A percentile compares a stretch with the other conserved stretches of the same genome.
Conservation (phyloP, 2,329 filamentous ascomycete species). For the Neocucurbitaria cava region DNA sequence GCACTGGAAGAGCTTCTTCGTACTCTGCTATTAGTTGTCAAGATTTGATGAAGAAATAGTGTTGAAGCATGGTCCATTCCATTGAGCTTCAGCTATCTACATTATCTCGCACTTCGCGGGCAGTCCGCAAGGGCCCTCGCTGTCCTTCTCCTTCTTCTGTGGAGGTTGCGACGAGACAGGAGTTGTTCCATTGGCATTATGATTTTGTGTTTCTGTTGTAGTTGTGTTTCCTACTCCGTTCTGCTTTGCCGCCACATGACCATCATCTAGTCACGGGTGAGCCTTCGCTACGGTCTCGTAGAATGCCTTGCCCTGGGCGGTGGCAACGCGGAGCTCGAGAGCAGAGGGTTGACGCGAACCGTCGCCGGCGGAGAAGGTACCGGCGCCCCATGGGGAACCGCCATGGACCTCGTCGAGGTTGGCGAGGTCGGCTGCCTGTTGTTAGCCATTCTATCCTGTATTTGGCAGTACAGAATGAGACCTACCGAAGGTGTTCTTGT, state of each 20-base stretch:
- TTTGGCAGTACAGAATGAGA: neutral
- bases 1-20: too few species aligned
- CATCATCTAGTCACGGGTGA: constrained; percentile 78
- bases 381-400: constrained; percentile 90
- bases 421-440: constrained; percentile 59
- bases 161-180: constrained; percentile 29
- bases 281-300: constrained; percentile 78
- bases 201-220: neutral
- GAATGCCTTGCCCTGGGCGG: constrained; percentile 84
- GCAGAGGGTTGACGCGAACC: constrained; percentile 81
- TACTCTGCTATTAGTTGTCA: too few species aligned
- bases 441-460: constrained; percentile 1
- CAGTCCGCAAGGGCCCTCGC: constrained; percentile 77
- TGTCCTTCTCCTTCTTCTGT: constrained; percentile 51
- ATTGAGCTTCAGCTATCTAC: constrained; percentile 49
- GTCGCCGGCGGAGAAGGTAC: constrained; percentile 81
- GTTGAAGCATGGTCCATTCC: constrained; percentile 16
- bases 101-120: constrained; percentile 76
- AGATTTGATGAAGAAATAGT: too few species aligned
- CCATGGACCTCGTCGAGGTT: constrained; percentile 83
- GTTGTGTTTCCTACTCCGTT: constrained; percentile 7
- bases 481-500: constrained; percentile 74
- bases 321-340: constrained; percentile 80
- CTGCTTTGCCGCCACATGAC: constrained; percentile 11
- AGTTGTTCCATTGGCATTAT: constrained; percentile 17